phyloP scores from a whole-genome alignment of 805 yeast genomes.

The Blastobotrys chiropterorum region DNA sequence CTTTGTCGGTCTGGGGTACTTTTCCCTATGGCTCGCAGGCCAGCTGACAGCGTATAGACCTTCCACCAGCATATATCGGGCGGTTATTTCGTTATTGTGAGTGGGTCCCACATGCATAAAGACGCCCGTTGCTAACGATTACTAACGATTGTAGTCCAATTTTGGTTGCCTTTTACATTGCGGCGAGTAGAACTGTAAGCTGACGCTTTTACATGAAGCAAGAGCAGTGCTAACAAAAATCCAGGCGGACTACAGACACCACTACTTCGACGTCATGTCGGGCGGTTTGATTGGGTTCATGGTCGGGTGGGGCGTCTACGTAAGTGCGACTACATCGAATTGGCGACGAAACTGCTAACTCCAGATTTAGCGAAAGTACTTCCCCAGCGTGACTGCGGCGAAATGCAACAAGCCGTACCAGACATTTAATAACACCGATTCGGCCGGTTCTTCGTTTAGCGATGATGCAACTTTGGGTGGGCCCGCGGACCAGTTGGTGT shows the following conservation, averaged over 20 bases:
- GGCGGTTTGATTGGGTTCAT: conserved; percentile 65
- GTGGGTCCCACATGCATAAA: background rate
- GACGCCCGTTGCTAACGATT: background rate
- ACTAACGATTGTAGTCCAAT: conserved; percentile 22
- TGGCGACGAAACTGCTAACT: background rate
- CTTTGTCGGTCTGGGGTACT: conserved; percentile 44
- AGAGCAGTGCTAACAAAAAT: too few relatives aligned
- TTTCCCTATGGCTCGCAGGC: conserved; percentile 44
- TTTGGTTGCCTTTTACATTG: conserved; percentile 67
- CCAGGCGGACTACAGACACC: conserved; percentile 79
- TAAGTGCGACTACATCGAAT: conserved; percentile 7
- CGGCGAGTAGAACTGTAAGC: conserved; percentile 63
- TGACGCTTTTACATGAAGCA: too few relatives aligned
- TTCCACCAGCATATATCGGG: conserved; percentile 23
- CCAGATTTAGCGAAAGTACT: conserved; percentile 11
- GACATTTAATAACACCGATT: background rate
- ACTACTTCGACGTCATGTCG: conserved; percentile 71
- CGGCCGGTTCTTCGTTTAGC: background rate
- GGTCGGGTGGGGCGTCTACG: conserved; percentile 45
- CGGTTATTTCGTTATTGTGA: conserved; percentile 19
- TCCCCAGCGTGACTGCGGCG: conserved; percentile 15
- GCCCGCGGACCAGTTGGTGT: background rate
- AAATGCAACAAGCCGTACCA: conserved; percentile 15
- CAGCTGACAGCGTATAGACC: conserved; percentile 39
- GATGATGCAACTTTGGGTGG: background rate